Base-by-base conservation (phyloP, 2,329 filamentous ascomycete species). In the Fusarium stilboides region DNA sequence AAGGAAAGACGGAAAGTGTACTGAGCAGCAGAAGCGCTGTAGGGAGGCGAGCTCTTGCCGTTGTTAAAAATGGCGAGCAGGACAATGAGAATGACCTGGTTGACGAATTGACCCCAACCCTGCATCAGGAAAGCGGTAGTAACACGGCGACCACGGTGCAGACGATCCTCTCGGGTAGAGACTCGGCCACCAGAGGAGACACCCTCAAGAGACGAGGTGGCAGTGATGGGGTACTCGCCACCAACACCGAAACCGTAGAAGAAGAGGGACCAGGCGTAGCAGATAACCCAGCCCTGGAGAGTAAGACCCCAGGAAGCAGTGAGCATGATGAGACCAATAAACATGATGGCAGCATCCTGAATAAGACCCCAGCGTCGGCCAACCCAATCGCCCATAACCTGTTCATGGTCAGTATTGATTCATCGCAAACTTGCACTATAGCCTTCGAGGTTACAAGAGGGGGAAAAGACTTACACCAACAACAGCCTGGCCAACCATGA, bases 121-220 rank as follows among this genome's bases (percentile, higher is more conserved):
- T 98, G 95, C 95, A 98, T 98, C 81, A 98, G 82, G 85, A 98
- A 98, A 61, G 95, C 94, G 80, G 92, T 94, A 71, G 94, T 97
- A 78, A 98, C 95, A 81, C 97, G 97, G 77, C 95, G 93, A 69
- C 95, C 95, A 82, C 95, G 94, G 84, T 98, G 95, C 54, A 98
- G 89, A 78, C 95, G 93, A 79, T 98, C 95, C 55, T 97, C 94
- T 67, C 91, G 91, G 61, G 94, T 97, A 8, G 95, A 98, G 55
- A 97, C 83, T 79, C 91, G 94, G 66, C 95, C 94, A 37, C 93
- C 83, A n/a, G 92, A 89, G 45, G 94, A 91, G 17, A 93, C 92
- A 76, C 94, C 94, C 80, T 97, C 94, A 89, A 98, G 97, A 63
- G 94, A 94, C 10, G 93, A 94, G 14, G 95, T 98, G 19, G 95